Percentiles rank a stretch among this genome's conserved stretches.
Evolutionary conservation across 2,329 filamentous ascomycete genomes (phyloP).

Genomic region (Fusarium subtropicale): DNA sequence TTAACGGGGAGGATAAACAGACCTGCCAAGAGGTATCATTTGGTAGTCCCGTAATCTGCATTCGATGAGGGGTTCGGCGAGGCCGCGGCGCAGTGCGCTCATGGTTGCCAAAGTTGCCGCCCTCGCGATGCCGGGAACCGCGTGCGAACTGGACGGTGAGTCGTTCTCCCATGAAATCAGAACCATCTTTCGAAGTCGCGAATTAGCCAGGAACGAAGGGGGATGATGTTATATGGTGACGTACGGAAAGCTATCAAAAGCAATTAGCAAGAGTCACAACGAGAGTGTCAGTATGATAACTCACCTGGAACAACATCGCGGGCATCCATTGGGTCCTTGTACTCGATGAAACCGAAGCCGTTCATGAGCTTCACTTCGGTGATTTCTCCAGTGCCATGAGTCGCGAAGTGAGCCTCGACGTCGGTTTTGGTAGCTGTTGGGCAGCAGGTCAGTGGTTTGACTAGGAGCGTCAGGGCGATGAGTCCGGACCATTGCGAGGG

Average conservation of each 20-base stretch:
- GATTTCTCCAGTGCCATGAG: conserved; percentile 96
- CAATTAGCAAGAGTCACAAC: conserved; percentile 44
- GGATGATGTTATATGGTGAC: conserved; percentile 51
- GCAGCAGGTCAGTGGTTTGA: conserved; percentile 59
- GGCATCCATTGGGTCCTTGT: conserved; percentile 98
- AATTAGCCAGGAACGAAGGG: conserved; percentile 43
- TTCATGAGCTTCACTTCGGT: conserved; percentile 99
- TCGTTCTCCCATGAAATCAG: conserved; percentile 97
- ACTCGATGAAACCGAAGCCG: conserved; percentile 99
- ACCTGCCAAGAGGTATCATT: conserved; percentile 99
- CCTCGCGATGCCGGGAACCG: conserved; percentile 73
- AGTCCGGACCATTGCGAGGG: conserved; percentile 84
- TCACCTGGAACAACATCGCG: conserved; percentile 97
- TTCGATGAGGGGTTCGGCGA: conserved; percentile 92
- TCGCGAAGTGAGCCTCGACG: conserved; percentile 94
- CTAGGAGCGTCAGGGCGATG: conserved; percentile 48
- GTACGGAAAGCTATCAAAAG: conserved; percentile 68
- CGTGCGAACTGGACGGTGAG: conserved; percentile 98
- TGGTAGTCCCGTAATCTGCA: conserved; percentile 97
- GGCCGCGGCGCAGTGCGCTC: conserved; percentile 77
- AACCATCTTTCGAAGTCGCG: conserved; percentile 75
- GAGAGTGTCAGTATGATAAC: conserved; percentile 47
- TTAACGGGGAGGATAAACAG: conserved; percentile 76
- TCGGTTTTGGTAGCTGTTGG: conserved; percentile 92
- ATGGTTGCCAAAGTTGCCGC: conserved; percentile 60